Evolutionary conservation across 2,329 filamentous ascomycete genomes (phyloP), one percentile per base, ranked within the genome.

Genomic region (Aspergillus thermomutatus): DNA sequence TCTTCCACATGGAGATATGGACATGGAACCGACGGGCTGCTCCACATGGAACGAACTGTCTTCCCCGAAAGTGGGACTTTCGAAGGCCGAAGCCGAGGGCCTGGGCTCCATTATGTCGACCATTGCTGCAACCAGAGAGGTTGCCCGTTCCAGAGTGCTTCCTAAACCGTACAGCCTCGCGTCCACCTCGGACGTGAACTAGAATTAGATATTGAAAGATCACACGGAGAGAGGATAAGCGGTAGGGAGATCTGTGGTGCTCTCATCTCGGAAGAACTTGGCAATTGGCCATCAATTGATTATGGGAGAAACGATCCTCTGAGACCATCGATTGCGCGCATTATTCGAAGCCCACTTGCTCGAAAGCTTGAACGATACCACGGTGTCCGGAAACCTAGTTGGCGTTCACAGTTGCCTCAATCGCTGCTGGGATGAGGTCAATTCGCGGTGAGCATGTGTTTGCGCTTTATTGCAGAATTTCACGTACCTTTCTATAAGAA

Each of bases 1-100:
- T 66, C 93, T 85, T 50, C 93, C 92, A 59, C 89, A 92, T 2
- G 92, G 92, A 21, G 92, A 95, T 74, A 97, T 96, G 58, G 91
- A 93, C 65, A 93, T 92, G 5, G 93, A 95, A 49, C 92, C 92
- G 52, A 96, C 91, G 19, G 82, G 79, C 62, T 86, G 84, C 58
- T 92, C 88, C 52, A 97, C 89, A 67, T 90, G 87, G 64, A 97
- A 92, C 1, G 88, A 90, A 52, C 89, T 88, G 75, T 95, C 89
- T 61, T 88, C 84, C 65, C 92, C 91, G 66, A 96, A 97, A 34
- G 90, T 96, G 54, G 90, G 87, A 72, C 91, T 96, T 62, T 96
- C 90, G 64, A 87, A 92, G 41, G 91, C 88, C 55, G 82, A 83
- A 4, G 69, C 66, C 47, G 73, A 72, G 34, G 72, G 73, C 62